phyloP scores from a whole-genome alignment of 768 basidiomycete species.

The Cyclocybe aegerita region DNA sequence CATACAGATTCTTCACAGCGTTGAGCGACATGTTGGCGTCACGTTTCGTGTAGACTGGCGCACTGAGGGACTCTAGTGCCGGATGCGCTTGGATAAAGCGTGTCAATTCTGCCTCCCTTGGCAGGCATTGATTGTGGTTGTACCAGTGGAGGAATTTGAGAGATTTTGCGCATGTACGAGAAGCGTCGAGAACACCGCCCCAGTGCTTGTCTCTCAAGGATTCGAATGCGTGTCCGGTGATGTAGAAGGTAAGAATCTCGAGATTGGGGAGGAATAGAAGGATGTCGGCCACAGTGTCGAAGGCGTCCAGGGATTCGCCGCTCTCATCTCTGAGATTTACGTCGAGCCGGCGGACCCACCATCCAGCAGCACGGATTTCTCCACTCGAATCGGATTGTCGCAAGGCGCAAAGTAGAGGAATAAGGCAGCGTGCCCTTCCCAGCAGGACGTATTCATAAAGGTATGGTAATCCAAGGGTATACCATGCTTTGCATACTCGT shows the following conservation, averaged over 20 bases:
- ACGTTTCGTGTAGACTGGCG: background rate
- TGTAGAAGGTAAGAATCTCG: conserved; percentile 16
- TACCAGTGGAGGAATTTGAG: conserved; percentile 18
- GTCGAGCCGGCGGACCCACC: conserved; percentile 24
- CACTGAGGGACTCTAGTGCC: conserved; percentile 12
- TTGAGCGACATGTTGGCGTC: conserved; percentile 1
- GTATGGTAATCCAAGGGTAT: conserved; percentile 16
- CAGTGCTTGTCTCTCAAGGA: background rate
- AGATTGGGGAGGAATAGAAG: conserved; percentile 17
- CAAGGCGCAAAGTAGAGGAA: conserved; percentile 8
- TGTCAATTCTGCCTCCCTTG: conserved; percentile 8
- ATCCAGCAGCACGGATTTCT: conserved; percentile 7
- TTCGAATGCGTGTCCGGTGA: conserved; percentile 5
- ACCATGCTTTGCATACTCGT: conserved; percentile 21
- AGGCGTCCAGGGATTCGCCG: background rate
- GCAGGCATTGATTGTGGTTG: background rate
- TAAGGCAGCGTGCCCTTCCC: conserved; percentile 8
- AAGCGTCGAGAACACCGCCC: background rate
- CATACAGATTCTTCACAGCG: conserved; percentile 8
- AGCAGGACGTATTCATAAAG: conserved; percentile 21
- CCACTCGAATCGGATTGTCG: background rate
- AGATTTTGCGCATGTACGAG: conserved; percentile 6
- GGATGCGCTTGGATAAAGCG: conserved; percentile 13
- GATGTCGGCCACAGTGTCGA: conserved; percentile 10
- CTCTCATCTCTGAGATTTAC: conserved; percentile 12